Evolutionary conservation across 208 protist genomes (phyloP).

Genomic region (Trypanosoma grayi): DNA sequence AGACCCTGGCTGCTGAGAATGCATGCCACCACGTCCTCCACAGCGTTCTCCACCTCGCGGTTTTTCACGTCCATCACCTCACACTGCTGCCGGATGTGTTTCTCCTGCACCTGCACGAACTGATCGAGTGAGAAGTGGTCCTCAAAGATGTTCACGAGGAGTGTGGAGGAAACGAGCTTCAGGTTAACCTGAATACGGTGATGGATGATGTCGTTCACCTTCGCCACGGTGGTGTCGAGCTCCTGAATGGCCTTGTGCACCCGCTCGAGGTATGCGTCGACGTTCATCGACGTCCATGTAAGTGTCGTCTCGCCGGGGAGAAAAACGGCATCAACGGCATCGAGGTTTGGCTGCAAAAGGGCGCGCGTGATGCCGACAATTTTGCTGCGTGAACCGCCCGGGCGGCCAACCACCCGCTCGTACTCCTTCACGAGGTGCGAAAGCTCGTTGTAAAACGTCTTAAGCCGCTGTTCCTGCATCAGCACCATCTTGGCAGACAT

Average conservation of each 20-base stretch:
- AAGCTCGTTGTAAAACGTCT: conserved; percentile 94
- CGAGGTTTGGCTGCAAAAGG: conserved; percentile 90
- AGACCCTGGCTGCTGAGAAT: conserved; percentile 77
- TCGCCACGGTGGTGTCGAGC: conserved; percentile 52
- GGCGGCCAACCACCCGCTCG: conserved; percentile 78
- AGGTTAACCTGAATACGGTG: conserved; percentile 93
- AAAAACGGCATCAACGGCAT: conserved; percentile 90
- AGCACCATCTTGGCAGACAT: conserved; percentile 83
- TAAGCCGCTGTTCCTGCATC: conserved; percentile 95
- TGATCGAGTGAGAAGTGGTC: conserved; percentile 73
- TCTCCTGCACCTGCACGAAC: conserved; percentile 91
- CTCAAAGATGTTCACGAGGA: conserved; percentile 76
- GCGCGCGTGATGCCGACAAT: conserved; percentile 87
- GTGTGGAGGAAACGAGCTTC: conserved; percentile 80
- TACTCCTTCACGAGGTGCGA: conserved; percentile 90
- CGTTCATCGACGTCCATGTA: conserved; percentile 96
- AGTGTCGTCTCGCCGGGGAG: conserved; percentile 90
- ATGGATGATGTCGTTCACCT: conserved; percentile 93
- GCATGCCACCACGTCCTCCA: conserved; percentile 82
- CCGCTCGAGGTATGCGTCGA: conserved; percentile 91
- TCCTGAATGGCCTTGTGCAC: conserved; percentile 84
- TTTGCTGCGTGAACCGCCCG: conserved; percentile 36
- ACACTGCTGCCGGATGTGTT: conserved; percentile 89
- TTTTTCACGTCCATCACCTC: conserved; percentile 93
- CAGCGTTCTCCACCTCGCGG: conserved; percentile 90